Conservation (phyloP, 768 basidiomycete species). For the Naganishia onofrii region DNA sequence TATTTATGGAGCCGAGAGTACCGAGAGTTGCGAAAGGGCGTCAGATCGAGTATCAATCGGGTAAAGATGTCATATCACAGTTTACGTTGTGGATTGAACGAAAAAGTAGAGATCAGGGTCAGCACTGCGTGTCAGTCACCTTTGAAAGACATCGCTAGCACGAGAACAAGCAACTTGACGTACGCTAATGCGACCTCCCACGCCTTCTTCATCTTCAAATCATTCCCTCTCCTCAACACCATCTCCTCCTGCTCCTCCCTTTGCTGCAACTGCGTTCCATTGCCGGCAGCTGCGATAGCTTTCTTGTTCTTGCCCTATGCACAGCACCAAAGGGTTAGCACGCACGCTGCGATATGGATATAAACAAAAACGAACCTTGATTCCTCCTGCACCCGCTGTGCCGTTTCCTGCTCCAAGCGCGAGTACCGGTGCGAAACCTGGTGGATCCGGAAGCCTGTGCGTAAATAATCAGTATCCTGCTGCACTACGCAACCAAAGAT, state of each 20-base stretch:
- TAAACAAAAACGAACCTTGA: neutral
- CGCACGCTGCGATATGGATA: no score
- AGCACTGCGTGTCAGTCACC: neutral
- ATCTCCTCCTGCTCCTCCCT: constrained; percentile 1
- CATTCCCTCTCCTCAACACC: constrained; percentile 37
- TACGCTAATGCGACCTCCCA: constrained; percentile 51
- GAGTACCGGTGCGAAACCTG: neutral
- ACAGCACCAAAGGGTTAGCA: no score
- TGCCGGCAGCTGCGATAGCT: neutral
- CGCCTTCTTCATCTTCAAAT: constrained; percentile 45
- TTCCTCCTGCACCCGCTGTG: neutral
- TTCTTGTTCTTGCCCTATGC: constrained; percentile 3
- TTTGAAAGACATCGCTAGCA: neutral
- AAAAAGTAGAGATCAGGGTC: neutral
- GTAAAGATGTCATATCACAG: neutral
- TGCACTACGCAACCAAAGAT: neutral
- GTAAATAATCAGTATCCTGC: neutral
- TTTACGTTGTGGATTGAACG: neutral
- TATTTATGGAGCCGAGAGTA: neutral
- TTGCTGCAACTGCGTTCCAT: constrained; percentile 5
- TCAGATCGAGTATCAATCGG: neutral
- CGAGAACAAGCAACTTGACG: constrained; percentile 22
- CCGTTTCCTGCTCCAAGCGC: neutral
- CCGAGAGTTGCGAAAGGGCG: neutral
- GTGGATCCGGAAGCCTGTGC: neutral